Base-by-base conservation (phyloP, 345 rosid genomes). In the Gossypium thurberi region DNA sequence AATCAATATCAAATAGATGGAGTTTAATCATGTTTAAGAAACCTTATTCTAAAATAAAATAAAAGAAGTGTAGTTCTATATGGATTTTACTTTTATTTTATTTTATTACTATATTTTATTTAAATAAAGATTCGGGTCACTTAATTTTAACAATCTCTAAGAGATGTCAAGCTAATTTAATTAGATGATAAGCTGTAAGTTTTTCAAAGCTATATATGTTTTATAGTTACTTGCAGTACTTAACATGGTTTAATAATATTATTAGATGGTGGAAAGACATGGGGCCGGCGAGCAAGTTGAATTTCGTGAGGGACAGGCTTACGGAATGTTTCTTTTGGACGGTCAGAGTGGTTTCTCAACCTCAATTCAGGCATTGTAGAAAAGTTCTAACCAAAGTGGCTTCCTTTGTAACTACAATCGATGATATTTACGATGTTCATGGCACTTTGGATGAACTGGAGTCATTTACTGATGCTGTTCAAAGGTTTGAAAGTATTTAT, bases 121-220 rank as follows among this genome's bases (percentile, higher is more conserved):
- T 21, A 21, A 21, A 21, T 21, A 21, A 21, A 0, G 23, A 21
- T 21, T 21, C 23, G 23, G 1, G 23, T 0, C 23, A 21, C 23
- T 21, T 21, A 21, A 21, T 21, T 1, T 21, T 21, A 21, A 21
- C 23, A 21, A 21, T 28, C 33, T 85, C 1, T 67, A 71, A 58
- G 74, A 70, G 43, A 10, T 71, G 65, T 70, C 81, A 15, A 76
- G 83, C 85, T 81, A 53, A 26, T 12, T 2, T 12, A 28, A 65
- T 20, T 9, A 33, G 40, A 33, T 5, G 40, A 33, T 33, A 33
- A 33, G 40, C 7, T 33, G 40, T 33, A 33, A 0, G 7, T 33
- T 33, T 33, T 33, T 33, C 37, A 33, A 33, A 33, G 6, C 37
- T 33, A 33, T 33, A 33, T 33, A 33, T 33, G 37, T 33, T 33